Percentiles rank a stretch among this genome's conserved stretches.
These are phyloP conservation scores for Leccinum fibrillosum DNA, from an alignment of 768 basidiomycete species.

Conservation along the genomic window DNA sequence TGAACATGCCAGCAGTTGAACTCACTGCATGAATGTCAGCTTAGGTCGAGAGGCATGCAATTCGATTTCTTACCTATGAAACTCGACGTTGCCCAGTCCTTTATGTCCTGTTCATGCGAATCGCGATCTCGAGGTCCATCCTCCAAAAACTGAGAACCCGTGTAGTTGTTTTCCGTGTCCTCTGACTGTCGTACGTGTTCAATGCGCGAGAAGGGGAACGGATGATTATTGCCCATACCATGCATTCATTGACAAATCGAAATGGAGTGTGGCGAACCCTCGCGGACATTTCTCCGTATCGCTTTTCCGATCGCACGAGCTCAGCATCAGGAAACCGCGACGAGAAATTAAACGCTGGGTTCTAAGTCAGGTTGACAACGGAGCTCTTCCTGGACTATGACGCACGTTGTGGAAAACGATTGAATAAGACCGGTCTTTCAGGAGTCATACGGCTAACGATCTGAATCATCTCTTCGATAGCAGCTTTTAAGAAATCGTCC, in stretches of 20 bases:
- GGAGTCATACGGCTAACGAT: slow-evolving; percentile 13
- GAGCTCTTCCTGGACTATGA: background rate
- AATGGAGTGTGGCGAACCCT: slow-evolving; percentile 18
- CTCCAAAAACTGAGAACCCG: slow-evolving; percentile 19
- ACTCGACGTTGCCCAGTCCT: slow-evolving; percentile 14
- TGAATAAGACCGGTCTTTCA: slow-evolving; percentile 19
- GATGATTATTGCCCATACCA: slow-evolving; percentile 7
- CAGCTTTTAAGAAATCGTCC: slow-evolving; percentile 19
- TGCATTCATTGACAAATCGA: slow-evolving; percentile 21
- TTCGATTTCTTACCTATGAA: slow-evolving; percentile 18
- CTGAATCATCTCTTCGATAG: slow-evolving; percentile 10
- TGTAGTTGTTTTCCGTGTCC: slow-evolving; percentile 18
- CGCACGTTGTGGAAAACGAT: slow-evolving; percentile 21
- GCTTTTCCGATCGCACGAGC: slow-evolving; percentile 7
- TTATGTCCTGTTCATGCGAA: slow-evolving; percentile 17
- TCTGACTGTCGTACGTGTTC: slow-evolving; percentile 13
- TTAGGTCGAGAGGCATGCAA: background rate
- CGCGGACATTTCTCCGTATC: slow-evolving; percentile 10
- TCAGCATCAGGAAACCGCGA: slow-evolving; percentile 18
- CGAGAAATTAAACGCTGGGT: slow-evolving; percentile 17
- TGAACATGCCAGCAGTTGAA: background rate
- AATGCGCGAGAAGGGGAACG: background rate
- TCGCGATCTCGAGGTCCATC: slow-evolving; percentile 3
- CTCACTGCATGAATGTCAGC: slow-evolving; percentile 18
- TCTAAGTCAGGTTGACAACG: background rate